Conservation (phyloP, 139 green algal genomes). For the Diplosphaera chodatii region DNA sequence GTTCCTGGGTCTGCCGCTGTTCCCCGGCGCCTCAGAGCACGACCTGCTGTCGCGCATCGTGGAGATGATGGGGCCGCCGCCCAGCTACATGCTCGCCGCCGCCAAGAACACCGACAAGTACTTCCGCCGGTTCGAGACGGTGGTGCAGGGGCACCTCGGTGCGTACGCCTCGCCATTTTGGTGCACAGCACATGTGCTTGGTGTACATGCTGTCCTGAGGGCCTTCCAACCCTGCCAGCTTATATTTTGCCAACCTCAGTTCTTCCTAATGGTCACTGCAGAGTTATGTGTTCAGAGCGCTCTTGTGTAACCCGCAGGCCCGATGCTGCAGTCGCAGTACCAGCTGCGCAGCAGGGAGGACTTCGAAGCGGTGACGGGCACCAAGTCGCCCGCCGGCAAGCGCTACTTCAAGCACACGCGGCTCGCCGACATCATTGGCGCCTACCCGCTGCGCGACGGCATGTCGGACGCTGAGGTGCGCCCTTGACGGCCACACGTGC, state of each 20-base stretch:
- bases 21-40: conserved; percentile 88
- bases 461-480: conserved; percentile 39
- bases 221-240: too few species aligned
- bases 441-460: conserved; percentile 52
- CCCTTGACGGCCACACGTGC: too few species aligned
- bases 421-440: conserved; percentile 77
- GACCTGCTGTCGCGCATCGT: conserved; percentile 85
- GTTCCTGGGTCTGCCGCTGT: conserved; percentile 91
- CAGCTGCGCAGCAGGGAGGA: conserved; percentile 53
- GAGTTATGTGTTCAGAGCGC: too few species aligned
- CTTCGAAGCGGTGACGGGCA: conserved; percentile 54
- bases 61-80: conserved; percentile 74
- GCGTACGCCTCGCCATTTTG: neutral
- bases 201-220: too few species aligned
- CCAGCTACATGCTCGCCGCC: conserved; percentile 51
- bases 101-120: conserved; percentile 71
- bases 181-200: too few species aligned
- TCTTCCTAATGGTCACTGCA: too few species aligned
- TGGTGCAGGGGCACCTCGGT: neutral
- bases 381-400: conserved; percentile 54
- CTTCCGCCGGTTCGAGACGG: conserved; percentile 42
- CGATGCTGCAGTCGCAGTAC: conserved; percentile 11
- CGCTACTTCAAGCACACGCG: conserved; percentile 78
- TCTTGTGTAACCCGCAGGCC: neutral
- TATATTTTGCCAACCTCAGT: too few species aligned